phyloP scores from a whole-genome alignment of 2,329 filamentous ascomycete species.

The Magnaporthales sp. region DNA sequence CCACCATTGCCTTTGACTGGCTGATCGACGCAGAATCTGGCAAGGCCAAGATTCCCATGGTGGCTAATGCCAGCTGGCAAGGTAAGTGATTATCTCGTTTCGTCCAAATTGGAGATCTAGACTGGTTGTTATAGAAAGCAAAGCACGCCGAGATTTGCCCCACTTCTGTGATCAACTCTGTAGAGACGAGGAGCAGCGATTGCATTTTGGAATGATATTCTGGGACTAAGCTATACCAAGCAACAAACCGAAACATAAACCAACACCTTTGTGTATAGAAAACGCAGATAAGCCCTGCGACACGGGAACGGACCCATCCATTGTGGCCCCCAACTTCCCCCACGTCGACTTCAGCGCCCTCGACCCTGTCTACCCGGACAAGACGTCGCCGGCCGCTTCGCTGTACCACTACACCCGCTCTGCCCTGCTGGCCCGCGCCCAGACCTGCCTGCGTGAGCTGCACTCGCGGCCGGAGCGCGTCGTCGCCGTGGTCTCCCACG shows the following conservation, averaged over 20 bases:
- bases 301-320: conserved; percentile 34
- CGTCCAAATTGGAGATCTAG: not conserved
- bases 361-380: conserved; percentile 55
- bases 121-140: not conserved
- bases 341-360: conserved; percentile 45
- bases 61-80: conserved; percentile 57
- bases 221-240: not conserved
- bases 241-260: not conserved
- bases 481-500: conserved; percentile 57
- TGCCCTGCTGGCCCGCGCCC: conserved; percentile 47
- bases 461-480: conserved; percentile 47
- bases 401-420: conserved; percentile 43
- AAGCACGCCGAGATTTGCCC: not conserved
- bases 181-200: not conserved
- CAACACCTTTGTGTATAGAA: conserved; percentile 27
- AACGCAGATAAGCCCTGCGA: conserved; percentile 52
- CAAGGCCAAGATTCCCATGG: conserved; percentile 41
- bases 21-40: conserved; percentile 26
- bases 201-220: not conserved
- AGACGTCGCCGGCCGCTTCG: conserved; percentile 36
- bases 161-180: not conserved
- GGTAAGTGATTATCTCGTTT: conserved; percentile 24
- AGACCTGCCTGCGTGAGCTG: conserved; percentile 39
- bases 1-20: conserved; percentile 48
- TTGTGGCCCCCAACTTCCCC: conserved; percentile 26